These are phyloP conservation scores for Aureobasidium uvarum DNA, from an alignment of 2,329 filamentous ascomycete species.

Conservation along the genomic window DNA sequence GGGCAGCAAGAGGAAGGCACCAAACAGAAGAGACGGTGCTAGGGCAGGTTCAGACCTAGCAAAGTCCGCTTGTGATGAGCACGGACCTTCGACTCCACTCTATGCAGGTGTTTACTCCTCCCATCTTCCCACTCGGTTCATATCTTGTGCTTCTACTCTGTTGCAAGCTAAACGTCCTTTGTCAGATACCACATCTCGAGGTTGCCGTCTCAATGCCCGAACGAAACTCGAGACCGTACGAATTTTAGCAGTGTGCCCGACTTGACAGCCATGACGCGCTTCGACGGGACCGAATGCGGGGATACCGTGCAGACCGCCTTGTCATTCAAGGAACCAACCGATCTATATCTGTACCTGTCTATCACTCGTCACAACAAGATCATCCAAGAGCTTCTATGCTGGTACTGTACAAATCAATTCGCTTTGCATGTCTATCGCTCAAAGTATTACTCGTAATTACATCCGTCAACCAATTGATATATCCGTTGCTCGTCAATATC, in stretches of 20 bases:
- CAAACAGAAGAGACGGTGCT: neutral
- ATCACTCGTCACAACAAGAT: neutral
- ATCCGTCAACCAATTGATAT: neutral
- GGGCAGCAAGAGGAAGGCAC: neutral
- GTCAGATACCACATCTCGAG: neutral
- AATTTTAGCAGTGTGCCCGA: slow-evolving; percentile 15
- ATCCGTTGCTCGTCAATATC: slow-evolving; percentile 17
- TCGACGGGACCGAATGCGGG: slow-evolving; percentile 8
- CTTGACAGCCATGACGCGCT: slow-evolving; percentile 21
- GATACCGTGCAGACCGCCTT: slow-evolving; percentile 16
- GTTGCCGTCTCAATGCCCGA: neutral
- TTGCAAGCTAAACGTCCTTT: neutral
- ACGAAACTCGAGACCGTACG: neutral
- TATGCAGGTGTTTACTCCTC: neutral
- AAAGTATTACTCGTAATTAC: slow-evolving; percentile 17
- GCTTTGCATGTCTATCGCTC: slow-evolving; percentile 7
- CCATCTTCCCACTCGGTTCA: neutral
- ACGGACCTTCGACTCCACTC: neutral
- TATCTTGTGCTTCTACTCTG: neutral
- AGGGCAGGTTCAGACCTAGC: neutral
- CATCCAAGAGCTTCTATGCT: neutral
- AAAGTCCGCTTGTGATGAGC: slow-evolving; percentile 14
- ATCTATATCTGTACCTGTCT: slow-evolving; percentile 7
- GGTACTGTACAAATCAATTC: neutral
- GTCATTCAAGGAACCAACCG: neutral